Conservation (phyloP, 768 basidiomycete genomes). For the Russula vinacea region DNA sequence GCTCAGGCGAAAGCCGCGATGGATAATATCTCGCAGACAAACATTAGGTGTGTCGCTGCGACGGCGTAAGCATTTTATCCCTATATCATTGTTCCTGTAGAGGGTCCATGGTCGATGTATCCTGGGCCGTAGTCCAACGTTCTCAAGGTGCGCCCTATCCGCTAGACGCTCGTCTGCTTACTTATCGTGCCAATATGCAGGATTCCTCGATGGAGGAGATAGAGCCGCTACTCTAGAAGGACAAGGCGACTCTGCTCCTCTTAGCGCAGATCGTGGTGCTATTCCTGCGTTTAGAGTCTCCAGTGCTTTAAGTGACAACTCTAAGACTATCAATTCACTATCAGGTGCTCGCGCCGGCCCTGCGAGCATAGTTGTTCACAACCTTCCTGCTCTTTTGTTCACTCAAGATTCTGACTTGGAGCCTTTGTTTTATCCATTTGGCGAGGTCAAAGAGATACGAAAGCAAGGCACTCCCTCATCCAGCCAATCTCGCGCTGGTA, state of each 20-base stretch:
- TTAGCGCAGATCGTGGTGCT: constrained; percentile 33
- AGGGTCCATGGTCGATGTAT: constrained; percentile 74
- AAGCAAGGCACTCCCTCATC: constrained; percentile 38
- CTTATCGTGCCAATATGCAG: constrained; percentile 37
- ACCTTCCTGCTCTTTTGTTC: constrained; percentile 65
- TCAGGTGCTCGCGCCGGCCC: constrained; percentile 12
- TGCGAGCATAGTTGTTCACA: constrained; percentile 53
- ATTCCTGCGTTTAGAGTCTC: constrained; percentile 31
- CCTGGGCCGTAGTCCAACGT: constrained; percentile 85
- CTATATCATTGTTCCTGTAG: constrained; percentile 37
- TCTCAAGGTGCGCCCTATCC: constrained; percentile 56
- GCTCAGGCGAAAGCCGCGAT: constrained; percentile 70
- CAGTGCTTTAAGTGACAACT: constrained; percentile 25
- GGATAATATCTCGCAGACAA: constrained; percentile 60
- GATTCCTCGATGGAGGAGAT: constrained; percentile 80
- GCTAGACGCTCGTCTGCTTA: constrained; percentile 18
- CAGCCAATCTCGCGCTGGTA: constrained; percentile 40
- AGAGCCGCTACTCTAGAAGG: constrained; percentile 60
- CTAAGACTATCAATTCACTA: constrained; percentile 8
- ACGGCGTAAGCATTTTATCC: not conserved
- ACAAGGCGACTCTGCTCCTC: constrained; percentile 39
- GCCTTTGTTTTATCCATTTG: constrained; percentile 73
- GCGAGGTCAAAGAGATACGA: constrained; percentile 60
- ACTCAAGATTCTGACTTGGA: constrained; percentile 63
- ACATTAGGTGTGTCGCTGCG: constrained; percentile 56